Base-by-base conservation (phyloP, 495 filamentous ascomycete species). In the Podospora fimiseda region DNA sequence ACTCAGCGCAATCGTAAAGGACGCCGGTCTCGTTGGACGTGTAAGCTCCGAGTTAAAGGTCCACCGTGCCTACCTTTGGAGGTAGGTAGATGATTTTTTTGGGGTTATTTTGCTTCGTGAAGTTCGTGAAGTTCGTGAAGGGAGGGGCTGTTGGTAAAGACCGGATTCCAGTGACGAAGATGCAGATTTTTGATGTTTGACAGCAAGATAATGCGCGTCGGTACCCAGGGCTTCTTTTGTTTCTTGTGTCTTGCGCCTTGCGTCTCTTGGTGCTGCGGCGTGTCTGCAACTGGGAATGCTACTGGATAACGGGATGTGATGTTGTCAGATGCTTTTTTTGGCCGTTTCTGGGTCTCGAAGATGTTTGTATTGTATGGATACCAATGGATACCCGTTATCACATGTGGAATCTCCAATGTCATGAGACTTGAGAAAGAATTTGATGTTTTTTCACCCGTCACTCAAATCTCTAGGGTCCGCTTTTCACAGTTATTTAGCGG, bases 401-500 rank as follows among this genome's bases (percentile, higher is more conserved):
- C 39, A n/a, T 41, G 11, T 41, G 27, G 11, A 5, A 41, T n/a
- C 14, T 18, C 39, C 8, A 41, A 41, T 14, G 16, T 41, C 16
- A n/a, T 41, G 11, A 14, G 16, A 6, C 11, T 5, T 41, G 39
- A 18, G 16, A 5, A n/a, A n/a, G 13, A 6, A 5, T 41, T 41
- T 14, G 39, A 41, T 14, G 39, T 41, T 41, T 41, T 41, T 37
- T 8, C 13, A n/a, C 39, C 5, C 16, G 39, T 41, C 39, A 41
- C 16, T 23, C 23, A 20, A 47, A n/a, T 14, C 44, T 3, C 44
- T 27, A 23, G 44, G 43, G 44, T 27, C 22, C 22, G 23, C 44
- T 47, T 23, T 47, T 27, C 21, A 15, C 21, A 47, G 23, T 33
- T 8, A 27, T 44, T 45, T 27, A 47, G 44, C 44, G 44, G 44